phyloP scores from a whole-genome alignment of 768 basidiomycete genomes.

The Panus rudis region DNA sequence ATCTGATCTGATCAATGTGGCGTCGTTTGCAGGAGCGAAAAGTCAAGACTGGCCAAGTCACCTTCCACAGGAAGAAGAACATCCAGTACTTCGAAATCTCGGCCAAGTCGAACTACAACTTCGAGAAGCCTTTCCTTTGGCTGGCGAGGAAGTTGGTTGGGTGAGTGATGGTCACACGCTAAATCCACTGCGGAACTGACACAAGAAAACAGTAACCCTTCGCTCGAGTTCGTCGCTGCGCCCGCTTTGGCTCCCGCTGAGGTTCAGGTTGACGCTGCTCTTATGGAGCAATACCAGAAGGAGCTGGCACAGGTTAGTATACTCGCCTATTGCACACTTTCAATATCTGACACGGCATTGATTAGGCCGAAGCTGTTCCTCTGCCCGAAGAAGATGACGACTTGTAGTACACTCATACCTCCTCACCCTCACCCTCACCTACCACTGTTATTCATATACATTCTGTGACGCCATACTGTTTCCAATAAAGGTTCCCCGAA shows the following conservation, averaged over 20 bases:
- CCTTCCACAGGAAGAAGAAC: slow-evolving; percentile 99
- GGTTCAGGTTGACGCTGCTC: slow-evolving; percentile 67
- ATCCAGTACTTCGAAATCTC: slow-evolving; percentile 99
- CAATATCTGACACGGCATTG: slow-evolving; percentile 2
- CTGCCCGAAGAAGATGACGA: slow-evolving; percentile 98
- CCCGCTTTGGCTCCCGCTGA: slow-evolving; percentile 94
- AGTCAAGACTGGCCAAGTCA: slow-evolving; percentile 97
- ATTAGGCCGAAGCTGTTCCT: slow-evolving; percentile 81
- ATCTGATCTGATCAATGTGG: background rate
- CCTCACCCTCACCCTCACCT: slow-evolving; percentile 7
- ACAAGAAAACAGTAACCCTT: slow-evolving; percentile 51
- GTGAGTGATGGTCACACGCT: slow-evolving; percentile 37
- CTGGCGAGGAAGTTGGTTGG: slow-evolving; percentile 96
- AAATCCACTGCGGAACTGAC: background rate
- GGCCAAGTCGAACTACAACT: slow-evolving; percentile 99
- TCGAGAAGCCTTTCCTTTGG: slow-evolving; percentile 99
- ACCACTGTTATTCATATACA: slow-evolving; percentile 14
- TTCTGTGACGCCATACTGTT: slow-evolving; percentile 17
- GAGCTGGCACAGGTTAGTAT: slow-evolving; percentile 61
- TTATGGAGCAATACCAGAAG: slow-evolving; percentile 74
- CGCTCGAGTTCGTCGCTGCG: slow-evolving; percentile 93
- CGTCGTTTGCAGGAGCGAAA: slow-evolving; percentile 77
- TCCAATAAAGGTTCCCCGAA: slow-evolving; percentile 11
- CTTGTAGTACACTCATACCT: slow-evolving; percentile 16
- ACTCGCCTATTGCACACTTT: too few relatives aligned